A percentile compares a stretch with the other conserved stretches of the same genome.
phyloP scores from a whole-genome alignment of 2,329 filamentous ascomycete genomes.

The Beauveria sp. region DNA sequence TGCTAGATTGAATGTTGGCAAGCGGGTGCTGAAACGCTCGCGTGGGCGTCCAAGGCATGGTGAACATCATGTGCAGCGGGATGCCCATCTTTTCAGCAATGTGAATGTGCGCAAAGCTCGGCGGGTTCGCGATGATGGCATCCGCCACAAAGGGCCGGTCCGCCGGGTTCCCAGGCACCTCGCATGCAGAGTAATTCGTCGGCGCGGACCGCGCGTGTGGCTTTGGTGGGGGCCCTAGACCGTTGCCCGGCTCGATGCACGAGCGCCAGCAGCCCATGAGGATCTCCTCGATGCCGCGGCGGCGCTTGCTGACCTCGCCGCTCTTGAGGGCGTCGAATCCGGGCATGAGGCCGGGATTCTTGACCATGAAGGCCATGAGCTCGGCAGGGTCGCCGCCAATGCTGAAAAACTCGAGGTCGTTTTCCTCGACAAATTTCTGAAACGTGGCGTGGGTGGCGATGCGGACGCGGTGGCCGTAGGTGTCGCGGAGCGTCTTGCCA shows the following conservation, averaged over 20 bases:
- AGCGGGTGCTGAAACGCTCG: slow-evolving; percentile 80
- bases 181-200: slow-evolving; percentile 27
- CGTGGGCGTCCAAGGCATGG: slow-evolving; percentile 88
- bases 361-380: slow-evolving; percentile 87
- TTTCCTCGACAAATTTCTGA: slow-evolving; percentile 58
- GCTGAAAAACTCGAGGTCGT: slow-evolving; percentile 66
- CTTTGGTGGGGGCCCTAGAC: slow-evolving; percentile 41
- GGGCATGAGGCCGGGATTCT: slow-evolving; percentile 79
- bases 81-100: slow-evolving; percentile 68
- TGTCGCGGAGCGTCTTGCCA: slow-evolving; percentile 55
- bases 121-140: slow-evolving; percentile 71
- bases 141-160: slow-evolving; percentile 71
- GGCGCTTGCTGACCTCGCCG: slow-evolving; percentile 68
- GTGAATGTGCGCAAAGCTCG: slow-evolving; percentile 69
- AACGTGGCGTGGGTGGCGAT: slow-evolving; percentile 68
- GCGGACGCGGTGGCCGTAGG: slow-evolving; percentile 63
- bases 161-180: slow-evolving; percentile 32
- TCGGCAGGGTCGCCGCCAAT: slow-evolving; percentile 71
- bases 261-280: slow-evolving; percentile 82
- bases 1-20: slow-evolving; percentile 70
- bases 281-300: slow-evolving; percentile 69
- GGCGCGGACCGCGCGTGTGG: slow-evolving; percentile 40
- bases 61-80: slow-evolving; percentile 82
- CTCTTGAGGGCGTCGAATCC: slow-evolving; percentile 68
- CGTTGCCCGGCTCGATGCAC: slow-evolving; percentile 72